phyloP scores from a whole-genome alignment of 2,329 filamentous ascomycete genomes.

The Coniochaeta sp. region DNA sequence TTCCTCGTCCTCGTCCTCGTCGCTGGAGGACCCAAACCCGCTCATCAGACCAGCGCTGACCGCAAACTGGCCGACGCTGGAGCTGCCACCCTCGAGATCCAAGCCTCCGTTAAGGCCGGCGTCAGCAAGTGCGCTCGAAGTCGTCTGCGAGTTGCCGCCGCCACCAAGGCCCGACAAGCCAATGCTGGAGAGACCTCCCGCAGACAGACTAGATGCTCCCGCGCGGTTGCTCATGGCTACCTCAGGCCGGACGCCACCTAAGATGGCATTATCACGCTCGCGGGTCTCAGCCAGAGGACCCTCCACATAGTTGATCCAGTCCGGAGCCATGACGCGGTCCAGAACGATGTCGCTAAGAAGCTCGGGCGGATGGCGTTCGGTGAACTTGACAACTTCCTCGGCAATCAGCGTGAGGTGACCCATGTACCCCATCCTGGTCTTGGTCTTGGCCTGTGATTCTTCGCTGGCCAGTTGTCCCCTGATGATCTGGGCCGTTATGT shows the following conservation, averaged over 20 bases:
- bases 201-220: slow-evolving; percentile 34
- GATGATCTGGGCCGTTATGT: slow-evolving; percentile 86
- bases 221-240: slow-evolving; percentile 76
- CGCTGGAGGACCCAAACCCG: slow-evolving; percentile 89
- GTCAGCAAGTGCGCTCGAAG: slow-evolving; percentile 64
- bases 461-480: slow-evolving; percentile 84
- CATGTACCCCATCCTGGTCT: slow-evolving; percentile 96
- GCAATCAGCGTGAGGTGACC: slow-evolving; percentile 94
- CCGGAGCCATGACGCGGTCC: slow-evolving; percentile 78
- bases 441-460: slow-evolving; percentile 71
- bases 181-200: slow-evolving; percentile 40
- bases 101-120: slow-evolving; percentile 73
- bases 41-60: slow-evolving; percentile 70
- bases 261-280: slow-evolving; percentile 95
- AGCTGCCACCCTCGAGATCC: slow-evolving; percentile 57
- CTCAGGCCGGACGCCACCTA: slow-evolving; percentile 89
- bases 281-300: slow-evolving; percentile 86
- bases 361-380: slow-evolving; percentile 85
- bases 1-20: slow-evolving; percentile 93
- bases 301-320: slow-evolving; percentile 94
- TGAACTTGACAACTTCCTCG: slow-evolving; percentile 98
- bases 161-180: slow-evolving; percentile 27
- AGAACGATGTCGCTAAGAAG: slow-evolving; percentile 75
- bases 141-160: slow-evolving; percentile 18
- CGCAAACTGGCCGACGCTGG: slow-evolving; percentile 63